Percentiles rank a stretch among this genome's conserved stretches.
phyloP scores from a whole-genome alignment of 345 rosid genomes.

The Arabis hirsuta region DNA sequence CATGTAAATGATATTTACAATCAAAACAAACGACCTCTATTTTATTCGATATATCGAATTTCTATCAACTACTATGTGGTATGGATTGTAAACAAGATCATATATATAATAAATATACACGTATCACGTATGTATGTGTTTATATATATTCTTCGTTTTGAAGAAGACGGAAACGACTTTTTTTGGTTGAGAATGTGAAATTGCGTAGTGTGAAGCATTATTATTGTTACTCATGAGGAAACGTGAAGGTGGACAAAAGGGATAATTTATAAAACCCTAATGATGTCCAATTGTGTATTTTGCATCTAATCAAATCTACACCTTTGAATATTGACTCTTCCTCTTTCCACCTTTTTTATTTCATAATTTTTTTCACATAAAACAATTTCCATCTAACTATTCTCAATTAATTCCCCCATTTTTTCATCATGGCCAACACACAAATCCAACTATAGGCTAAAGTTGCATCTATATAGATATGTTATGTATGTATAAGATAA shows the following conservation, averaged over 20 bases:
- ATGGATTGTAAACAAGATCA: background rate
- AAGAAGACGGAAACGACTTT: slow-evolving; percentile 40
- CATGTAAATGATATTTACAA: background rate
- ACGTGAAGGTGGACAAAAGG: slow-evolving; percentile 42
- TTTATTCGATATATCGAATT: background rate
- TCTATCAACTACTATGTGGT: slow-evolving; percentile 4
- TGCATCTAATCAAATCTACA: slow-evolving; percentile 42
- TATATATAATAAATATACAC: background rate
- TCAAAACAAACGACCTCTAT: background rate
- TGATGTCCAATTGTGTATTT: slow-evolving; percentile 36
- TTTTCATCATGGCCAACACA: slow-evolving; percentile 48
- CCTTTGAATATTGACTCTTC: slow-evolving; percentile 41
- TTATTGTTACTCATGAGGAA: slow-evolving; percentile 47
- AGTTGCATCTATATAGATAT: slow-evolving; percentile 20
- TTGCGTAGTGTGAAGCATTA: slow-evolving; percentile 42
- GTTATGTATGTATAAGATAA: slow-evolving; percentile 12
- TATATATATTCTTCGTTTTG: slow-evolving; percentile 41
- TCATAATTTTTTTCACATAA: background rate
- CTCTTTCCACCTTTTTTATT: slow-evolving; percentile 16
- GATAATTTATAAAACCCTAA: slow-evolving; percentile 32
- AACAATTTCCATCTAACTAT: slow-evolving; percentile 4
- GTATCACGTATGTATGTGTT: slow-evolving; percentile 2
- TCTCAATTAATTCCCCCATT: slow-evolving; percentile 21
- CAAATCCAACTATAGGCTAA: slow-evolving; percentile 40
- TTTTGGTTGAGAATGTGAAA: slow-evolving; percentile 40